Percentiles rank a stretch among this genome's conserved stretches.
phyloP scores from a whole-genome alignment of 768 basidiomycete species.

The Collybiopsis luxurians region DNA sequence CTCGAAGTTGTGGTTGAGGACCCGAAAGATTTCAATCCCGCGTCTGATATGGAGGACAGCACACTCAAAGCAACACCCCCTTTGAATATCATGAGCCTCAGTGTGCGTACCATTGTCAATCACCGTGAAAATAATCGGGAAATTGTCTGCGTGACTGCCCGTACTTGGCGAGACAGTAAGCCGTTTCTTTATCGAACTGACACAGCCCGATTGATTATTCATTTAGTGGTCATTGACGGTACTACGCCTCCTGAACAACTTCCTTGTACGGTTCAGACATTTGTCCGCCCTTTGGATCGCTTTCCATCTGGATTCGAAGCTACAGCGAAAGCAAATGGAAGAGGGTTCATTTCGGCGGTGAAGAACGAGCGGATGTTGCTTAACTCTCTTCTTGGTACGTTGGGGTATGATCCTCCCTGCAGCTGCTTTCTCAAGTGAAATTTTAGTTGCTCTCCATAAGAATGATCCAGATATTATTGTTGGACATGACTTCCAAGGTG shows the following conservation, averaged over 20 bases:
- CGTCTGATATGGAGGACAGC: constrained; percentile 64
- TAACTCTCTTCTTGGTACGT: constrained; percentile 72
- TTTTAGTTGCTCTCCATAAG: constrained; percentile 68
- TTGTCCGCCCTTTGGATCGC: constrained; percentile 83
- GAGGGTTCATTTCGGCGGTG: constrained; percentile 69
- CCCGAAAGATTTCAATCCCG: constrained; percentile 87
- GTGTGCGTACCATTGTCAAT: constrained; percentile 88
- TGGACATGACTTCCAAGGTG: constrained; percentile 92
- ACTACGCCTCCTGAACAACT: constrained; percentile 86
- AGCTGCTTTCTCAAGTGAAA: not conserved
- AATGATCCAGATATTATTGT: constrained; percentile 94
- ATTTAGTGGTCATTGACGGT: constrained; percentile 82
- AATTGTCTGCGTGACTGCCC: constrained; percentile 78
- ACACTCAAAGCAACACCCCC: constrained; percentile 84
- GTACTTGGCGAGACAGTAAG: constrained; percentile 73
- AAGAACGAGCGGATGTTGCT: constrained; percentile 85
- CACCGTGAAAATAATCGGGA: constrained; percentile 94
- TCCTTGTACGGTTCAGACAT: constrained; percentile 80
- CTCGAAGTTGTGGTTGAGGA: constrained; percentile 80
- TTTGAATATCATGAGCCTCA: constrained; percentile 86
- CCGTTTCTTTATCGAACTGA: not conserved
- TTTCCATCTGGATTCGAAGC: constrained; percentile 86
- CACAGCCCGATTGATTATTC: not conserved
- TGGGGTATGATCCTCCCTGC: no score
- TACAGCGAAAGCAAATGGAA: constrained; percentile 58